These are phyloP conservation scores for Eutrema salsugineum DNA, from an alignment of 441 rosid species.

Conservation along the genomic window DNA sequence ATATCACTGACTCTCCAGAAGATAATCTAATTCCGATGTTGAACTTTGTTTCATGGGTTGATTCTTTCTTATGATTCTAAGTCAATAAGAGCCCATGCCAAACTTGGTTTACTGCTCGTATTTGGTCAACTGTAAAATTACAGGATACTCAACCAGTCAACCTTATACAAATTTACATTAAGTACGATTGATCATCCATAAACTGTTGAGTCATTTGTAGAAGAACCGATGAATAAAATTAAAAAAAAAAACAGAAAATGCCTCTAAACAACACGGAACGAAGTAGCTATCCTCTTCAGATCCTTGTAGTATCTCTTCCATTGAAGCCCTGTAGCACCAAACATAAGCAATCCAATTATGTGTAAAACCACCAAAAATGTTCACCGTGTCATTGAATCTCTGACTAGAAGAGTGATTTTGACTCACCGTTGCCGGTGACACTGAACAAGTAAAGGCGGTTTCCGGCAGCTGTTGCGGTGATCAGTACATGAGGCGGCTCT, in stretches of 20 bases:
- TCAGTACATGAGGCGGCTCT: conserved; percentile 90
- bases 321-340: conserved; percentile 61
- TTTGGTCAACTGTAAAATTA: background rate
- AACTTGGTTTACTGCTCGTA: background rate
- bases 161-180: too few species aligned
- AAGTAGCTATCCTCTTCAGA: conserved; percentile 78
- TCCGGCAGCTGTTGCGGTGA: conserved; percentile 96
- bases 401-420: background rate
- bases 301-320: conserved; percentile 96
- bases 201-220: background rate
- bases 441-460: conserved; percentile 83
- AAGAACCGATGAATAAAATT: background rate
- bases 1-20: too few species aligned
- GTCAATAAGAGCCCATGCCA: background rate
- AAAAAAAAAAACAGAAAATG: background rate
- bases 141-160: too few species aligned
- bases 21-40: too few species aligned
- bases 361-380: too few species aligned
- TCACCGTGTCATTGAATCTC: background rate
- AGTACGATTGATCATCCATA: background rate
- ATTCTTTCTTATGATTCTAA: background rate
- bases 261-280: conserved; percentile 70
- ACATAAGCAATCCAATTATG: background rate
- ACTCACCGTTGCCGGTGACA: conserved; percentile 68
- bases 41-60: too few species aligned